phyloP scores from a whole-genome alignment of 805 yeast species.

The Hanseniaspora singularis region DNA sequence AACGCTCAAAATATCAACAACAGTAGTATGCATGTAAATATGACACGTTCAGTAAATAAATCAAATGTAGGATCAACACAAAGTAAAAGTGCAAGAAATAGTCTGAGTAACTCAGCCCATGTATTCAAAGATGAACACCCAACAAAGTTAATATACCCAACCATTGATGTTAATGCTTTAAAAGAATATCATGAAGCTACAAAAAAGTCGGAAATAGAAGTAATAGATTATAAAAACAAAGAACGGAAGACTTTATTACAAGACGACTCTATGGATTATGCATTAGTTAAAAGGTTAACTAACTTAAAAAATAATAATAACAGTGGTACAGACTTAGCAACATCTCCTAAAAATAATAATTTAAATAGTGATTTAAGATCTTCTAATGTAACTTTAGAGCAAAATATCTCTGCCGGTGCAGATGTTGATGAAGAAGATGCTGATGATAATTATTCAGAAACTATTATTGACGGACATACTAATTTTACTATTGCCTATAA shows the following conservation, averaged over 20 bases:
- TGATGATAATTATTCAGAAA: conserved; percentile 57
- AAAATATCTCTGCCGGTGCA: no score
- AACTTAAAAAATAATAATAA: conserved; percentile 15
- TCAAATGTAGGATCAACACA: conserved; percentile 14
- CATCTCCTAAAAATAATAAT: neutral
- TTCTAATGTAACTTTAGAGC: no score
- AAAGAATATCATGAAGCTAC: conserved; percentile 13
- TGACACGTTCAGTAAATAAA: conserved; percentile 2
- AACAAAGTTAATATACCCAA: neutral
- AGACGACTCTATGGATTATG: conserved; percentile 1
- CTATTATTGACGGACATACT: conserved; percentile 83
- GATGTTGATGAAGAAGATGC: conserved; percentile 37
- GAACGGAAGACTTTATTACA: neutral
- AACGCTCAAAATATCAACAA: neutral
- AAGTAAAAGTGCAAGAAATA: conserved; percentile 5
- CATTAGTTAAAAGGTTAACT: conserved; percentile 1
- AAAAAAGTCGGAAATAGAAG: conserved; percentile 1
- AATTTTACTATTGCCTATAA: conserved; percentile 91
- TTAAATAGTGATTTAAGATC: neutral
- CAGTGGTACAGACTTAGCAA: neutral
- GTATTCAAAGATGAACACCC: neutral
- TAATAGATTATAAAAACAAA: conserved; percentile 12
- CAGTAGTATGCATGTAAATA: neutral
- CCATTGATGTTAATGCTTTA: conserved; percentile 7
- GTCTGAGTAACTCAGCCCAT: neutral